phyloP scores from a whole-genome alignment of 495 filamentous ascomycete species.

The Penicillium samsonianum region DNA sequence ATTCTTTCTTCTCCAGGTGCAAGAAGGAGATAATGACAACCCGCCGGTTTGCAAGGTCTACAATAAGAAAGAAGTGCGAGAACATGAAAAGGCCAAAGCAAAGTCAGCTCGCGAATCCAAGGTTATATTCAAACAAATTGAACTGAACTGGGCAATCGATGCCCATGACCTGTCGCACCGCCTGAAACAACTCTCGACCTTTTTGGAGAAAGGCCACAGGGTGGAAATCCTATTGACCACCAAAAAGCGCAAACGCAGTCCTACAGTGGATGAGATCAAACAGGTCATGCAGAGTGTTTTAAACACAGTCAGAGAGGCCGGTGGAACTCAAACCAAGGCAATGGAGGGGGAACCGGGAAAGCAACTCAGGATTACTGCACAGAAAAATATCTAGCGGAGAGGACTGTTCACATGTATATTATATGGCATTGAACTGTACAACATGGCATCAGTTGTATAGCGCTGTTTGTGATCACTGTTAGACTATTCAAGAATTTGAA shows the following conservation, averaged over 20 bases:
- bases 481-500: not conserved
- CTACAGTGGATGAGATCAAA: conserved; percentile 47
- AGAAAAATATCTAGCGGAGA: conserved; percentile 31
- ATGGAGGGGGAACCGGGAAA: conserved; percentile 49
- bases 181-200: conserved; percentile 57
- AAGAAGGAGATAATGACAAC: conserved; percentile 28
- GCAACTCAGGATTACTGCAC: conserved; percentile 39
- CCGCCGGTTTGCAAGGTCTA: conserved; percentile 68
- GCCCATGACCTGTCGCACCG: conserved; percentile 64
- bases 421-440: not conserved
- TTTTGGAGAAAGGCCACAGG: conserved; percentile 61
- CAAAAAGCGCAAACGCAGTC: conserved; percentile 45
- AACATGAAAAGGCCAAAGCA: conserved; percentile 43
- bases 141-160: conserved; percentile 83
- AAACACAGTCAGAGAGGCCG: conserved; percentile 37
- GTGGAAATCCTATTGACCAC: conserved; percentile 62
- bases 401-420: conserved; percentile 5
- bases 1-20: conserved; percentile 61
- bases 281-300: conserved; percentile 42
- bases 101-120: conserved; percentile 41
- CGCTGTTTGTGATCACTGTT: not conserved
- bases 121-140: conserved; percentile 62
- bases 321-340: conserved; percentile 39
- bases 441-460: not conserved
- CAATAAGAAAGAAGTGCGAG: conserved; percentile 47